Percentiles rank a stretch among this genome's conserved stretches.
These are phyloP conservation scores for Angophora floribunda DNA, from an alignment of 345 rosid species.

Conservation along the genomic window DNA sequence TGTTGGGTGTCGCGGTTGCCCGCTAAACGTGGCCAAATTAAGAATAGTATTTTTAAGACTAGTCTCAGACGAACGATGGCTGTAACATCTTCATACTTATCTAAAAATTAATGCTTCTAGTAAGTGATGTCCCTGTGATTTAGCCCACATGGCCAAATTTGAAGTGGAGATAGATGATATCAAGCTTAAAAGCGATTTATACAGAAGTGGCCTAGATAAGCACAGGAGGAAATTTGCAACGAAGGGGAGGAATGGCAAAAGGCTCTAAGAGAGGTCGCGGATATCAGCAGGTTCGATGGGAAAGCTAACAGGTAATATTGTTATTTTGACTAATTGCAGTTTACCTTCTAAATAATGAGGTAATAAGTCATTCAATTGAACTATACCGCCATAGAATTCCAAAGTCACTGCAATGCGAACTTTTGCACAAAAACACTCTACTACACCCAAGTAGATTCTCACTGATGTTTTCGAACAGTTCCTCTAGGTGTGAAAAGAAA, in stretches of 20 bases:
- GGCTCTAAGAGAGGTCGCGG: background rate
- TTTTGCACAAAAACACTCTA: background rate
- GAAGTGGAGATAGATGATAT: background rate
- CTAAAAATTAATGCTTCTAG: background rate
- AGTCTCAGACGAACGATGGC: too few relatives aligned
- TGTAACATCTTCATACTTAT: too few relatives aligned
- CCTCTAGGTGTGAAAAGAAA: too few relatives aligned
- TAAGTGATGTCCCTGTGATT: background rate
- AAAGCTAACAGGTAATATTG: background rate
- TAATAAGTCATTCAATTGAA: background rate
- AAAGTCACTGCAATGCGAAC: background rate
- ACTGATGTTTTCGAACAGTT: too few relatives aligned
- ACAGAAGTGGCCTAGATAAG: too few relatives aligned
- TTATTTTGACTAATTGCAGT: too few relatives aligned
- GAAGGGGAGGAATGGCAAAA: background rate
- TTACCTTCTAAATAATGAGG: background rate
- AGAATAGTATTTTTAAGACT: background rate
- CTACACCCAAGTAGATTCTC: too few relatives aligned
- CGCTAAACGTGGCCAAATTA: too few relatives aligned
- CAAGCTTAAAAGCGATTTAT: background rate
- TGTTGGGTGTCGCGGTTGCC: too few relatives aligned
- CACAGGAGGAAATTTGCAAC: background rate
- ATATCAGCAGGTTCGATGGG: background rate
- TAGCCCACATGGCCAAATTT: background rate
- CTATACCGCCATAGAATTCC: background rate